Evolutionary conservation across 768 basidiomycete species (phyloP).

Genomic region (Suillus fuscotomentosus): DNA sequence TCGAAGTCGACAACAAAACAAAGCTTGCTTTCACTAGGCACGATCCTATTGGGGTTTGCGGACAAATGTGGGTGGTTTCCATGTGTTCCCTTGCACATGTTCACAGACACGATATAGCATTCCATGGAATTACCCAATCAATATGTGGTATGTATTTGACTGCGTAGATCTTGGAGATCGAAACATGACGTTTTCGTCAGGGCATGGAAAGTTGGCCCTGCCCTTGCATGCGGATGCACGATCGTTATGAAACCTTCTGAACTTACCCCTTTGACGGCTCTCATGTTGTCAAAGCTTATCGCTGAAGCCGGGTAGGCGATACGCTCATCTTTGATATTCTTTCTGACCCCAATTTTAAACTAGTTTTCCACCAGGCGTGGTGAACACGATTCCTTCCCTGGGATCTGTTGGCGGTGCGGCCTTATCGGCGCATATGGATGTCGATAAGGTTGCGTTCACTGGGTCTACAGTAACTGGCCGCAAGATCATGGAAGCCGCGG

Average conservation of each 20-base stretch:
- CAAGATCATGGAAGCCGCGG: conserved; percentile 88
- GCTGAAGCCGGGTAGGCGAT: conserved; percentile 73
- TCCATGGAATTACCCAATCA: conserved; percentile 93
- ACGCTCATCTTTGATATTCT: not conserved
- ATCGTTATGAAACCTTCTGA: conserved; percentile 96
- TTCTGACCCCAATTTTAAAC: not conserved
- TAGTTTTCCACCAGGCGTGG: conserved; percentile 87
- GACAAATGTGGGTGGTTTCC: conserved; percentile 68
- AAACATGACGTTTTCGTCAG: conserved; percentile 30
- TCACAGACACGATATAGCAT: conserved; percentile 45
- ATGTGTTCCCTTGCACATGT: conserved; percentile 8
- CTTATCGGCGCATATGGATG: conserved; percentile 74
- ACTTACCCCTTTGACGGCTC: conserved; percentile 78
- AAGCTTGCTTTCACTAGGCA: conserved; percentile 87
- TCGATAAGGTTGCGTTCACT: conserved; percentile 96
- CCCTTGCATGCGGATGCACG: conserved; percentile 87
- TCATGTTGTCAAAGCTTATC: conserved; percentile 78
- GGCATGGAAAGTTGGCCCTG: conserved; percentile 93
- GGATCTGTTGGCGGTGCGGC: conserved; percentile 85
- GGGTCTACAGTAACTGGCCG: conserved; percentile 89
- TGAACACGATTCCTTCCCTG: conserved; percentile 85
- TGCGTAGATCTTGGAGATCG: conserved; percentile 5
- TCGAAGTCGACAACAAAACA: conserved; percentile 76
- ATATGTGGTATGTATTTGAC: conserved; percentile 58
- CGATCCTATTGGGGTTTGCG: conserved; percentile 93